These are phyloP conservation scores for Aspergillus ochraceoroseus DNA, from an alignment of 2,329 filamentous ascomycete genomes.

Conservation along the genomic window DNA sequence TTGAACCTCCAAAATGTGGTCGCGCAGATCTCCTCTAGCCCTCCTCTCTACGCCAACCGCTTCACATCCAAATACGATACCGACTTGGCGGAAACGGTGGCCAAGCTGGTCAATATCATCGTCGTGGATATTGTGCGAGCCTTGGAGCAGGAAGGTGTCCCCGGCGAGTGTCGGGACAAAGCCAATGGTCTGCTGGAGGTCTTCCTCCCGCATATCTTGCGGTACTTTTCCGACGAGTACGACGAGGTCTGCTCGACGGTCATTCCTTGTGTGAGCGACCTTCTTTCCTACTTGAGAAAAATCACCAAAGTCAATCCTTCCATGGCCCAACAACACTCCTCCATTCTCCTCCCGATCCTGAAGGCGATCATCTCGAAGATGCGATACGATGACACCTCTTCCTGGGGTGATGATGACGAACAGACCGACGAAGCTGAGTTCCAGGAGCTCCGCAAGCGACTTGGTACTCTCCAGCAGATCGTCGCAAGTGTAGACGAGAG, in stretches of 20 bases:
- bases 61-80: conserved; percentile 86
- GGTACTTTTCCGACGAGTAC: conserved; percentile 96
- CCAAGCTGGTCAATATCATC: conserved; percentile 89
- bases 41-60: conserved; percentile 71
- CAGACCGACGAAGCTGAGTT: conserved; percentile 97
- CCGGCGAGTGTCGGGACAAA: conserved; percentile 61
- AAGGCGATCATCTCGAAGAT: conserved; percentile 93
- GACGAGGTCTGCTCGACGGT: conserved; percentile 97
- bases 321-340: conserved; percentile 68
- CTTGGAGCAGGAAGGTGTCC: conserved; percentile 62
- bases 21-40: conserved; percentile 76
- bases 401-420: conserved; percentile 90
- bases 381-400: conserved; percentile 92
- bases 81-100: conserved; percentile 89
- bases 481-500: conserved; percentile 83
- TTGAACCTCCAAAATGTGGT: conserved; percentile 83
- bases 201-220: conserved; percentile 80
- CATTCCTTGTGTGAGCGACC: conserved; percentile 85
- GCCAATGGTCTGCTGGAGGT: conserved; percentile 77
- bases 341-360: conserved; percentile 79
- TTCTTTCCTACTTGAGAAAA: conserved; percentile 85
- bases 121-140: conserved; percentile 82
- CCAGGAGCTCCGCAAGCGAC: conserved; percentile 81
- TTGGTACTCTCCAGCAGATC: conserved; percentile 88
- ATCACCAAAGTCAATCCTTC: conserved; percentile 58